A percentile compares a stretch with the other conserved stretches of the same genome.
phyloP scores from a whole-genome alignment of 495 filamentous ascomycete genomes.

The Articulospora tetracladia region DNA sequence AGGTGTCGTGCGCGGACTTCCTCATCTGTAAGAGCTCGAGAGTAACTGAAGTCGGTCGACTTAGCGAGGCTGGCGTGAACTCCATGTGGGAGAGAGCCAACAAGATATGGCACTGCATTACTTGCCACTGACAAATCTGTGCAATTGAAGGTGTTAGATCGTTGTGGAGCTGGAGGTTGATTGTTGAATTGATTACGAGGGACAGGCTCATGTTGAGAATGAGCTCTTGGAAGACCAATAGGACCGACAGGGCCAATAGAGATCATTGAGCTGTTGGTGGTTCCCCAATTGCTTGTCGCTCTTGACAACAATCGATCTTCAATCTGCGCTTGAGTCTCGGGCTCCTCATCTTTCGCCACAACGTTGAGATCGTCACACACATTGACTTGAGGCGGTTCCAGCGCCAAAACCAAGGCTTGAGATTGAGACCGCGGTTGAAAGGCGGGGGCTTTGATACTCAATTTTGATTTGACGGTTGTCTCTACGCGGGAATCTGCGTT shows the following conservation, averaged over 20 bases:
- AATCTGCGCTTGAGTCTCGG: conserved; percentile 4
- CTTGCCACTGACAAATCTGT: not conserved
- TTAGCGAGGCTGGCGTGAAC: conserved; percentile 8
- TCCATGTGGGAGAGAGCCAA: conserved; percentile 18
- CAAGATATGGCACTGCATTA: conserved; percentile 21
- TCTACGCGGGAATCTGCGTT: not conserved
- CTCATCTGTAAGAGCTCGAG: conserved; percentile 40
- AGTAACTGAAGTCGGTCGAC: conserved; percentile 40
- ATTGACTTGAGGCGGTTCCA: not conserved
- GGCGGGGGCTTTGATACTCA: conserved; percentile 24
- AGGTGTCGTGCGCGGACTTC: conserved; percentile 43
- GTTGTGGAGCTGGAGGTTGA: not conserved
- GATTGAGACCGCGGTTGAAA: conserved; percentile 25
- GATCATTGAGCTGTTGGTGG: not conserved
- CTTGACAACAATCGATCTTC: conserved; percentile 10
- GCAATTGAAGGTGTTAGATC: conserved; percentile 14
- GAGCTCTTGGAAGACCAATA: conserved; percentile 3
- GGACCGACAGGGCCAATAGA: not conserved
- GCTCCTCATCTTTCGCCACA: not conserved
- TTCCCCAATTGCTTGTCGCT: conserved; percentile 11
- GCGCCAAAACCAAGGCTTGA: not conserved
- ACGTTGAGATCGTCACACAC: not conserved
- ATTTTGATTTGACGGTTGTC: conserved; percentile 10
- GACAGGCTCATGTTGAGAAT: conserved; percentile 13
- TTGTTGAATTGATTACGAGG: not conserved